Conservation (phyloP, 805 yeast species). For the Wickerhamomyces bisporus region DNA sequence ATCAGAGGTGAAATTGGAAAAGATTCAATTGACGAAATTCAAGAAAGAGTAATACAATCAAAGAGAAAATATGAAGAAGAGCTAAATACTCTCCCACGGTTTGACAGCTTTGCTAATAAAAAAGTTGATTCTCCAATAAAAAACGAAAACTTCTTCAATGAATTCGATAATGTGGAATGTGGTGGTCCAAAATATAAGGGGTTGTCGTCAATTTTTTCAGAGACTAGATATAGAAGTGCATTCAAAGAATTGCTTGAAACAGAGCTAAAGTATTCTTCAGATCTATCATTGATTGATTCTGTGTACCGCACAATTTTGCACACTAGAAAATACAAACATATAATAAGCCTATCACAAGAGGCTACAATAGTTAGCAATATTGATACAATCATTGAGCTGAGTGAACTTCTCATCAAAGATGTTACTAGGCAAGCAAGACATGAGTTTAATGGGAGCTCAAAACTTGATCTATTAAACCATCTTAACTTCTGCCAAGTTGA, state of each 20-base stretch:
- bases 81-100: conserved; percentile 16
- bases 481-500: conserved; percentile 8
- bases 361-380: conserved; percentile 39
- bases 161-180: background rate
- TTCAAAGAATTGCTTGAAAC: conserved; percentile 27
- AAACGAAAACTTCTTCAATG: conserved; percentile 13
- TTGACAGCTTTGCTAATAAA: conserved; percentile 21
- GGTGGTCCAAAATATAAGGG: conserved; percentile 2
- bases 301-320: conserved; percentile 30
- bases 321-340: conserved; percentile 25
- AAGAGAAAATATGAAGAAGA: conserved; percentile 10
- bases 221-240: conserved; percentile 15
- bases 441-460: background rate
- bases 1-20: conserved; percentile 30
- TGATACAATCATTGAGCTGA: conserved; percentile 32
- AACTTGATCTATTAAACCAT: conserved; percentile 7
- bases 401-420: conserved; percentile 26
- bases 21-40: conserved; percentile 28
- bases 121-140: conserved; percentile 34
- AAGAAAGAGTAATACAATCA: conserved; percentile 17
- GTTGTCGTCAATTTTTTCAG: background rate
- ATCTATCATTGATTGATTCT: conserved; percentile 25
- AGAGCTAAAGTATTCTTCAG: conserved; percentile 30
- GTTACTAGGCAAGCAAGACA: conserved; percentile 5
- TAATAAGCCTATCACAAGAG: conserved; percentile 31